Evolutionary conservation across 2,329 filamentous ascomycete genomes (phyloP), one percentile per base, ranked within the genome.

Genomic region (Chalaropsis thielavioides): DNA sequence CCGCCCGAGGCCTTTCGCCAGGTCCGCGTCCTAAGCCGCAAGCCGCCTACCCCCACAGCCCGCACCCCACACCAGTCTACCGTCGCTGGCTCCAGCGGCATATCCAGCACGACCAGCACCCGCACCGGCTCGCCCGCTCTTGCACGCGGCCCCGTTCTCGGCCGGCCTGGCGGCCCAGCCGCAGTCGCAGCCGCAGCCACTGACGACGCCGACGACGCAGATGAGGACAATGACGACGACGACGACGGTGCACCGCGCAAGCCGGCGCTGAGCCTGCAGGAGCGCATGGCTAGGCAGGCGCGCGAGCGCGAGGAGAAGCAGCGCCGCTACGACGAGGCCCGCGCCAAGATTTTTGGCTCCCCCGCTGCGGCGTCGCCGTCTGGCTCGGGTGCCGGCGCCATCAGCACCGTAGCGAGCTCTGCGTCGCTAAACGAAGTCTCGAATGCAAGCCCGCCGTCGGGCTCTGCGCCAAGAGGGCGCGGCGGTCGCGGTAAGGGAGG

Each of bases 251-350:
- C 46, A 4, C 22, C 3, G 24, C 24, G 86, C 31, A 82, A 84
- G 64, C 75, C 77, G 61, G 75, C 77, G 64, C 84, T 83, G 72
- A 82, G 83, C 68, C 78, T 80, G 22, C 89, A 92, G 70, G 88
- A 96, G 76, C 82, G 91, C 41, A 85, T 88, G 68, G 83, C 85
- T 27, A 88, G 88, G 71, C 89, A 92, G 63, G 84, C 90, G 72
- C 81, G 83, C 61, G 90, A 95, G 70, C 83, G 85, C 10, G 91
- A 95, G 72, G 91, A 95, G 76, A 96, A 94, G 77, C 89, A 95
- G 77, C 85, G 85, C 65, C 88, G 88, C 67, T 96, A 96, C 73
- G 89, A 95, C 68, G 91, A 96, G 76, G 89, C 86, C 5, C 82
- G 92, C 38, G 90, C 92, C 70, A 88, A 91, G 73, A 86, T 96